Conservation (phyloP, 1,284 basidiomycete species). For the Trametes hirsuta region DNA sequence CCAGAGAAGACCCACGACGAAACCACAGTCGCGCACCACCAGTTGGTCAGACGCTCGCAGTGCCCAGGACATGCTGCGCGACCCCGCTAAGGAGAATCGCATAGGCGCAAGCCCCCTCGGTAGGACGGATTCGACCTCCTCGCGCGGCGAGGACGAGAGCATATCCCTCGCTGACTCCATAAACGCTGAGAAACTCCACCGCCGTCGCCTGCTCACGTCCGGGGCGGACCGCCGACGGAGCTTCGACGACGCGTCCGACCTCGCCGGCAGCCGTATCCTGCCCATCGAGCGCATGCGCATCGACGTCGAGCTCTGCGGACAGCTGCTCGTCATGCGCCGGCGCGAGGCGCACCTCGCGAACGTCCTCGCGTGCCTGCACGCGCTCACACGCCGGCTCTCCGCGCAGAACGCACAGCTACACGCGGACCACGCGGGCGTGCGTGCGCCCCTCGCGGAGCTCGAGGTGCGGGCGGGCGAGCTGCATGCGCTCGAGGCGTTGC, state of each 20-base stretch:
- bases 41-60: conserved; percentile 59
- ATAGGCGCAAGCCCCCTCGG: conserved; percentile 16
- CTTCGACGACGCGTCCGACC: conserved; percentile 58
- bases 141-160: conserved; percentile 18
- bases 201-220: conserved; percentile 18
- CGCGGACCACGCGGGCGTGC: conserved; percentile 57
- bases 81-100: conserved; percentile 18
- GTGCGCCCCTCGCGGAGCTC: conserved; percentile 47
- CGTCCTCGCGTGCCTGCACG: conserved; percentile 47
- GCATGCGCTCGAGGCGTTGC: conserved; percentile 52
- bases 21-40: conserved; percentile 43
- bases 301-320: conserved; percentile 77
- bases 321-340: conserved; percentile 67
- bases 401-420: conserved; percentile 57
- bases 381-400: conserved; percentile 55
- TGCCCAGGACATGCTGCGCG: conserved; percentile 38
- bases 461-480: conserved; percentile 50
- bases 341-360: conserved; percentile 60
- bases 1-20: conserved; percentile 41
- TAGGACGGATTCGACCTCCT: conserved; percentile 10
- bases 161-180: conserved; percentile 17
- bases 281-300: conserved; percentile 67
- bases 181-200: conserved; percentile 18
- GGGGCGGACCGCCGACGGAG: conserved; percentile 50
- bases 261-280: conserved; percentile 49